Evolutionary conservation across 2,329 filamentous ascomycete genomes (phyloP).

Genomic region (Colletotrichum liaoningense): DNA sequence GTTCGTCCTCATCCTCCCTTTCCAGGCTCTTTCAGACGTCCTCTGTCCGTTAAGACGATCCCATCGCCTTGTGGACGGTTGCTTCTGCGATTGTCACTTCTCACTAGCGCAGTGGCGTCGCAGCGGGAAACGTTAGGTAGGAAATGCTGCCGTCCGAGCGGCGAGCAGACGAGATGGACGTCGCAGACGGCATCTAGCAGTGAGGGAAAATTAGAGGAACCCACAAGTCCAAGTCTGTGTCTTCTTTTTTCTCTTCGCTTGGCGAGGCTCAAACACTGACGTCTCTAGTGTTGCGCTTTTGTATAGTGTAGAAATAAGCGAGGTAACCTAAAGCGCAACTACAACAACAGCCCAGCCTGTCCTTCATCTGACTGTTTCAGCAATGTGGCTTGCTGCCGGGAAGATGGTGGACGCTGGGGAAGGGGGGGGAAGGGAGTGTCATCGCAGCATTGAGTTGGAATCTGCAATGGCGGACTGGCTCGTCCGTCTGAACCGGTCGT

Average conservation of each 20-base stretch:
- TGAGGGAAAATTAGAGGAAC: not conserved
- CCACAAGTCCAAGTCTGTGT: not conserved
- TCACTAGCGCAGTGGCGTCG: slow-evolving; percentile 15
- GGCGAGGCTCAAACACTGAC: slow-evolving; percentile 30
- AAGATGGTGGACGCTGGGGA: not conserved
- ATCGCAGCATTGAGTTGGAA: not conserved
- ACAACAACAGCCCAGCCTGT: not conserved
- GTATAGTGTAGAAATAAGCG: not conserved
- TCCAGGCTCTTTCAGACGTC: not conserved
- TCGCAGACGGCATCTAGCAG: not conserved
- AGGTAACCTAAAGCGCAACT: not conserved
- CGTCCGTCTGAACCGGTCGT: slow-evolving; percentile 29
- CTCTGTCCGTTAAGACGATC: not conserved
- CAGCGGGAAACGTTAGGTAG: not conserved
- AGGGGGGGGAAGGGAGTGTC: not conserved
- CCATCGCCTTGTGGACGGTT: not conserved
- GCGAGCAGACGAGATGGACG: not conserved
- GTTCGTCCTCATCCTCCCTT: not conserved
- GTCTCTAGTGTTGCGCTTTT: slow-evolving; percentile 14
- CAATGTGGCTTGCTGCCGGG: slow-evolving; percentile 11
- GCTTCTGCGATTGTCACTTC: not conserved
- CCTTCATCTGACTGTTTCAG: slow-evolving; percentile 30
- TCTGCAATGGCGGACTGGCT: slow-evolving; percentile 16
- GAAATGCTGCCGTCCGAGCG: slow-evolving; percentile 13
- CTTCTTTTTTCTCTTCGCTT: not conserved